Base-by-base conservation (phyloP, 768 basidiomycete species). In the Dioszegia crocea region DNA sequence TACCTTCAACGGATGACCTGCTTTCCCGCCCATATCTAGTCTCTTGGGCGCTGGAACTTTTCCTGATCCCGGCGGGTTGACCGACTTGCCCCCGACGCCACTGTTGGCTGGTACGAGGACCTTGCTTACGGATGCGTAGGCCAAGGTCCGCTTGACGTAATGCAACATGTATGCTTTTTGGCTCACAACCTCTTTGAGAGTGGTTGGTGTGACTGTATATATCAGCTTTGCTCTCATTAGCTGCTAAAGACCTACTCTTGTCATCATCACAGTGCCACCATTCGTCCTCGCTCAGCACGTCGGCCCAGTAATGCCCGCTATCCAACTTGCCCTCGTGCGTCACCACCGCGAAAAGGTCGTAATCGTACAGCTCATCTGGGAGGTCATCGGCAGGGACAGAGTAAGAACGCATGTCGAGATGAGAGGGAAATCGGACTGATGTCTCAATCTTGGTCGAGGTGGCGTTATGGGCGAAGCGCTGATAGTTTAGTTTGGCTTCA, bases 211-310 rank as follows among this genome's bases (percentile, higher is more conserved):
- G 10, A 93, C 89, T 77, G 87, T 88, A 31, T 40, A 12, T 14
- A 30, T 38, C 33, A 55, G 45, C 40, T 41, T 62, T 17, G 24
- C 1, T 24, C 40, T 38, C 68, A 23, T 46, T 36, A 53, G 43
- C 43, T 21, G 16, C 19, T 3, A 23, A 6, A 47, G 21, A 74
- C 84, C 74, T 67, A 89, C 88, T 65, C 54, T 89, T 94, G 68
- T 93, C 91, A 71, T 96, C 92, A 74, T 96, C 91, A 76, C 91
- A 91, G 23, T 86, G 86, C 78, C 88, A 94, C 91, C 91, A 97
- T 86, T 93, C 74, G 29, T 62, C 59, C 0, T 54, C 40, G 79
- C 86, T 60, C 64, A 89, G 88, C 79, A 91, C 90, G 68, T 94
- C 88, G 56, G 86, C 83, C 67, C 85, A 90, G 76, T 96, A 98